Base-by-base conservation (phyloP, 805 yeast species). In the Lipomyces yamanashiensis region DNA sequence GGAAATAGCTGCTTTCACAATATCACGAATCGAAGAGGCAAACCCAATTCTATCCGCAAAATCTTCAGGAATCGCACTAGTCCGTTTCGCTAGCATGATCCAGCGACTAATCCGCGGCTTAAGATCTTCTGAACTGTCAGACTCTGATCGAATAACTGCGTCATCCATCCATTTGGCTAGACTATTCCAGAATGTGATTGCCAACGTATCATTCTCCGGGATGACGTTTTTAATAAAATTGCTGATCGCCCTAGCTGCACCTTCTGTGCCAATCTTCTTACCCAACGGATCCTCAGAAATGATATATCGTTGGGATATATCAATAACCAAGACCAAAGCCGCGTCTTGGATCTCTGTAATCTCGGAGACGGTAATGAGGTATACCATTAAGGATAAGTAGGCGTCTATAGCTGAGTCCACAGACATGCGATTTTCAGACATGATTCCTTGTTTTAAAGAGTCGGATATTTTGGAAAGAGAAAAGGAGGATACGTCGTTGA, bases 351-450 rank as follows among this genome's bases (percentile, higher is more conserved):
- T 15, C 33, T 62, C 59, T 12, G 55, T 12, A 19, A 50, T 17
- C 41, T 58, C 61, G 6, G 68, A 62, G 3, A 51, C 62, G 7
- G 62, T 54, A 19, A 47, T 34, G 28, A 66, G n/a, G 34, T 57
- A 66, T 1, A 61, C 59, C 48, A 64, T 40, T 4, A 66, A 28
- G 8, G 69, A 62, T 12, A 66, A 34, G 44, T 64, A 66, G 6
- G 69, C 62, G 12, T 66, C 64, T 8, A 53, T 48, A n/a, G 67
- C 56, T 6, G 59, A 41, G 28, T 61, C 63, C 9, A 56, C 47
- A 2, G 56, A n/a, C 39, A 56, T 23, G 13, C 66, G 61, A n/a
- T 34, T 34, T 37, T 66, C 69, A 2, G 53, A 8, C 34, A 40
- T 13, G 13, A 66, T 45, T 12, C 69, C 68, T n/a, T 34, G 4